Evolutionary conservation across 768 basidiomycete species (phyloP).

Genomic region (Tulasnella sp.): DNA sequence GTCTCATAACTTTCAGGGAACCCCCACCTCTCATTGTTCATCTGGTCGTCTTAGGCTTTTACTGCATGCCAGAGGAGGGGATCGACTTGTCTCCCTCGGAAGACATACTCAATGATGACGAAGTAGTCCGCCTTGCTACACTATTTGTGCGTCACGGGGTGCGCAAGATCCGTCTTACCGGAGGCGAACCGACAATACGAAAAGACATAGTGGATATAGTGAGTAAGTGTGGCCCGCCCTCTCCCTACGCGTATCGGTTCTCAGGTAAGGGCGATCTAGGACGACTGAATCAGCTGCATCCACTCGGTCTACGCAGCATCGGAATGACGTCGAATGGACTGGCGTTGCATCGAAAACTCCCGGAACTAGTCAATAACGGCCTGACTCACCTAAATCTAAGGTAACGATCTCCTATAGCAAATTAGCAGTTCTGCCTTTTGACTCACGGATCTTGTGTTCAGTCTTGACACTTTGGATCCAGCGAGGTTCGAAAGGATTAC

Average conservation of each 20-base stretch:
- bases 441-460: constrained; percentile 27
- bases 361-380: constrained; percentile 56
- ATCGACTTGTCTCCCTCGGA: constrained; percentile 62
- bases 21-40: background rate
- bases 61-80: constrained; percentile 84
- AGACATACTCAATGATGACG: constrained; percentile 65
- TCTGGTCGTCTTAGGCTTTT: constrained; percentile 53
- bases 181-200: constrained; percentile 80
- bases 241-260: background rate
- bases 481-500: constrained; percentile 86
- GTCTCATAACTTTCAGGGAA: background rate
- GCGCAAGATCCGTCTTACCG: constrained; percentile 79
- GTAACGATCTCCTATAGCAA: constrained; percentile 32
- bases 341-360: constrained; percentile 63
- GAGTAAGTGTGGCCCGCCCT: constrained; percentile 36
- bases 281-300: constrained; percentile 52
- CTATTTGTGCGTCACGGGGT: constrained; percentile 78
- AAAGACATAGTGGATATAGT: constrained; percentile 66
- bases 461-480: constrained; percentile 77
- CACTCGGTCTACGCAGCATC: constrained; percentile 59
- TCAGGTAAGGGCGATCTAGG: constrained; percentile 33
- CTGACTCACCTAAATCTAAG: constrained; percentile 62
- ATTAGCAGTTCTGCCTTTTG: background rate
- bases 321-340: constrained; percentile 85
- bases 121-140: constrained; percentile 61